A percentile compares a stretch with the other conserved stretches of the same genome.
Evolutionary conservation across 805 yeast species (phyloP).

Genomic region (Phaffomyces thermotolerans): DNA sequence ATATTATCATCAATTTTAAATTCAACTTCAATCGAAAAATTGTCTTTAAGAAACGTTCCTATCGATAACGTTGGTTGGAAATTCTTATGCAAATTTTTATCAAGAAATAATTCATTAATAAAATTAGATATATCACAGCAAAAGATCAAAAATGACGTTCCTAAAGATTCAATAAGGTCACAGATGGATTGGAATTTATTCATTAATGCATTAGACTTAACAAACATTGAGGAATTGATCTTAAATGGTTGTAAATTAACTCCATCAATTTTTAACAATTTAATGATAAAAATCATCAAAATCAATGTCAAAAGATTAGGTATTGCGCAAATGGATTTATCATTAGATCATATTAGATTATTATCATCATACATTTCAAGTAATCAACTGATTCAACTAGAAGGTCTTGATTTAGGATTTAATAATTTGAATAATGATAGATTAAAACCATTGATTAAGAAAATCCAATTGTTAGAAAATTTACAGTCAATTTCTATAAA

Average conservation of each 20-base stretch:
- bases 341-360: slow-evolving; percentile 48
- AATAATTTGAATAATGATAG: slow-evolving; percentile 48
- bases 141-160: slow-evolving; percentile 30
- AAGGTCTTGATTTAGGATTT: slow-evolving; percentile 80
- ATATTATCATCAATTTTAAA: slow-evolving; percentile 64
- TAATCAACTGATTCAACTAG: slow-evolving; percentile 28
- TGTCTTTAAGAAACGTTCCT: slow-evolving; percentile 73
- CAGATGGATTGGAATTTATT: slow-evolving; percentile 80
- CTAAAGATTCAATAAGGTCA: slow-evolving; percentile 42
- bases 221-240: slow-evolving; percentile 74
- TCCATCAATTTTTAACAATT: slow-evolving; percentile 43
- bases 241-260: slow-evolving; percentile 73
- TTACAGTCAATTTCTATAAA: slow-evolving; percentile 54
- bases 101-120: slow-evolving; percentile 50
- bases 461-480: slow-evolving; percentile 12
- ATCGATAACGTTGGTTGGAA: slow-evolving; percentile 73
- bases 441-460: slow-evolving; percentile 21
- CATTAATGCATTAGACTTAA: slow-evolving; percentile 54
- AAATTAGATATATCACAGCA: slow-evolving; percentile 68
- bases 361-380: slow-evolving; percentile 52
- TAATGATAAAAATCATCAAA: slow-evolving; percentile 50
- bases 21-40: slow-evolving; percentile 58
- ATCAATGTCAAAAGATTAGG: slow-evolving; percentile 57
- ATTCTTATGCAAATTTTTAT: slow-evolving; percentile 64
- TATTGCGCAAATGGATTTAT: slow-evolving; percentile 65